phyloP scores from a whole-genome alignment of 768 basidiomycete genomes.

The Leccinum barrowsii region DNA sequence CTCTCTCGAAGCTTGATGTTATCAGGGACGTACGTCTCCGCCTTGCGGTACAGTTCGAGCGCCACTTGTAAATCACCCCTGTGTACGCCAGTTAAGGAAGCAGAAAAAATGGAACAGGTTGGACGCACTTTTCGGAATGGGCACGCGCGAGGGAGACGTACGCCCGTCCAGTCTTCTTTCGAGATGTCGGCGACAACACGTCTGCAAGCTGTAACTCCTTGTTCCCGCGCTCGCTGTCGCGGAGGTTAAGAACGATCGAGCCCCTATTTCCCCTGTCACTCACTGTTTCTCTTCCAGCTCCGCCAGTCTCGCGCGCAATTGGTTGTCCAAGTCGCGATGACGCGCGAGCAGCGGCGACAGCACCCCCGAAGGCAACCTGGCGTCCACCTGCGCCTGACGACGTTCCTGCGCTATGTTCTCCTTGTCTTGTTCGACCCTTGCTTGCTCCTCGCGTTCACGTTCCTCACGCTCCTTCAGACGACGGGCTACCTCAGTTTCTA shows the following conservation, averaged over 20 bases:
- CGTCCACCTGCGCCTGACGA: slow-evolving; percentile 5
- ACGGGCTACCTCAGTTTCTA: slow-evolving; percentile 70
- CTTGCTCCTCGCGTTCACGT: slow-evolving; percentile 32
- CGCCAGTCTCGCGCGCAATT: slow-evolving; percentile 57
- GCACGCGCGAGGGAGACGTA: slow-evolving; percentile 82
- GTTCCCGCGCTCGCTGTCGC: slow-evolving; percentile 55
- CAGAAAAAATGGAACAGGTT: background rate
- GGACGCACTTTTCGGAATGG: slow-evolving; percentile 72
- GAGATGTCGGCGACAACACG: slow-evolving; percentile 66
- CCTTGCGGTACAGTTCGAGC: slow-evolving; percentile 78
- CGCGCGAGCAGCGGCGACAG: slow-evolving; percentile 61
- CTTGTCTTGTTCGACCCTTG: slow-evolving; percentile 23
- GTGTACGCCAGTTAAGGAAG: background rate
- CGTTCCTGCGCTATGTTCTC: slow-evolving; percentile 20
- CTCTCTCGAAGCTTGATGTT: slow-evolving; percentile 84
- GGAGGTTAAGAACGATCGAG: slow-evolving; percentile 5
- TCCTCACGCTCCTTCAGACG: slow-evolving; percentile 49
- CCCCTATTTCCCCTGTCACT: slow-evolving; percentile 28
- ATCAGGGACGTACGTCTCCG: slow-evolving; percentile 80
- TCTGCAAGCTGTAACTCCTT: slow-evolving; percentile 60
- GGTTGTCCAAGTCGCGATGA: slow-evolving; percentile 66
- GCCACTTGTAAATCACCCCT: slow-evolving; percentile 82
- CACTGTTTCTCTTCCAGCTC: slow-evolving; percentile 75
- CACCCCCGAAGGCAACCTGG: slow-evolving; percentile 35
- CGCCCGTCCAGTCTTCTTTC: slow-evolving; percentile 79